phyloP scores from a whole-genome alignment of 2,329 filamentous ascomycete genomes.

The Calonectria hongkongensis region DNA sequence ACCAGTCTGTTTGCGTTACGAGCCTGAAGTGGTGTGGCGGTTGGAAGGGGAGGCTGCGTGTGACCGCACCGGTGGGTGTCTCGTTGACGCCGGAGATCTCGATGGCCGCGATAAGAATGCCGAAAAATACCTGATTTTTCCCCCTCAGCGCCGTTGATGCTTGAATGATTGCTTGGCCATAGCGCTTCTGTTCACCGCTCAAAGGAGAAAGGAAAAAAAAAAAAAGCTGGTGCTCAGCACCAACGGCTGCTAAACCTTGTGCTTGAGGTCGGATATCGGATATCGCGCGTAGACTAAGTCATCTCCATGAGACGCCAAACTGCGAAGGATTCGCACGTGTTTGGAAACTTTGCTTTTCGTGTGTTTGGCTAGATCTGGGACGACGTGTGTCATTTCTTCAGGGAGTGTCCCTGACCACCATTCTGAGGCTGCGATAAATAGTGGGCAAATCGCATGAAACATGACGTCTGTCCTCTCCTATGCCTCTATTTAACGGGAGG shows the following conservation, averaged over 20 bases:
- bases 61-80: slow-evolving; percentile 3
- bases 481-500: background rate
- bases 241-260: slow-evolving; percentile 20
- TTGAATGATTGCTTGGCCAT: background rate
- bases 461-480: slow-evolving; percentile 6
- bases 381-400: background rate
- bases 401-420: slow-evolving; percentile 9
- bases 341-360: background rate
- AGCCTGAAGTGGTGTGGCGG: background rate
- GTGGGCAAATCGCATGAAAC: slow-evolving; percentile 23
- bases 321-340: slow-evolving; percentile 15
- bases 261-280: background rate
- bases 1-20: slow-evolving; percentile 4
- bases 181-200: slow-evolving; percentile 9
- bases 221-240: background rate
- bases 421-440: background rate
- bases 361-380: background rate
- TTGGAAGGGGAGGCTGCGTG: background rate
- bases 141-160: background rate
- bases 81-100: slow-evolving; percentile 5
- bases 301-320: slow-evolving; percentile 4
- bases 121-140: slow-evolving; percentile 1
- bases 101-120: slow-evolving; percentile 19
- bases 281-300: slow-evolving; percentile 12
- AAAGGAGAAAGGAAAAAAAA: background rate